Conservation (phyloP, 306 rosid species). For the Begonia peltatifolia region DNA sequence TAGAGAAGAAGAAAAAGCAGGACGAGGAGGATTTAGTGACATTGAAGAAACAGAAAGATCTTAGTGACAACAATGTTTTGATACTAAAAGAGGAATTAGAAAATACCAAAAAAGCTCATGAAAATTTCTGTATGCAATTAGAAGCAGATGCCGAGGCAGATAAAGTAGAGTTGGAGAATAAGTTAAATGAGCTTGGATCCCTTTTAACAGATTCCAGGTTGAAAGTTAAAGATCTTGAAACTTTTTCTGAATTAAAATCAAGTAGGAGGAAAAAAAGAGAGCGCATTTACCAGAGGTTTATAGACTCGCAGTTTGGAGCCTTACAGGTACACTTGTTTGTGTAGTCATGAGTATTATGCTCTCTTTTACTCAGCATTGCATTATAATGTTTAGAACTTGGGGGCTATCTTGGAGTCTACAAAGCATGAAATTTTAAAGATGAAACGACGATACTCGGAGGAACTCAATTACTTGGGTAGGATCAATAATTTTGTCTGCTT, state of each 20-base stretch:
- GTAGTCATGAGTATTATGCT: conserved; percentile 1
- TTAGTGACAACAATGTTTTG: conserved; percentile 43
- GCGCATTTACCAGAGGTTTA: conserved; percentile 33
- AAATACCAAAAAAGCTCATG: conserved; percentile 35
- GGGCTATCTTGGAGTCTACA: conserved; percentile 44
- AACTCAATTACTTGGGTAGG: conserved; percentile 70
- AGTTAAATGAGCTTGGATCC: conserved; percentile 43
- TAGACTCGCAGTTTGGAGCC: conserved; percentile 39
- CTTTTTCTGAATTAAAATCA: conserved; percentile 60
- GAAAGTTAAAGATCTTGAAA: conserved; percentile 55
- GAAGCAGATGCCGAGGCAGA: conserved; percentile 53
- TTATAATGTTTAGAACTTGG: conserved; percentile 39
- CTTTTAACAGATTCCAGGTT: conserved; percentile 44
- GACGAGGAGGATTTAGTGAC: conserved; percentile 61
- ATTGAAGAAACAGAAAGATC: conserved; percentile 56
- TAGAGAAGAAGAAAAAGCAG: conserved; percentile 63
- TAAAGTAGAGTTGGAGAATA: conserved; percentile 41
- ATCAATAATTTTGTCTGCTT: neutral
- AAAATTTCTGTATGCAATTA: conserved; percentile 37
- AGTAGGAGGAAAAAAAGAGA: conserved; percentile 76
- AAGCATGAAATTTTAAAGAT: conserved; percentile 50
- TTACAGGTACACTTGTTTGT: conserved; percentile 37
- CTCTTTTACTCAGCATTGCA: conserved; percentile 1
- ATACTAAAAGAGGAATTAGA: conserved; percentile 53
- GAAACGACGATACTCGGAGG: conserved; percentile 46